phyloP scores from a whole-genome alignment of 2,329 filamentous ascomycete genomes.

The Cephalotrichum gorgonifer region DNA sequence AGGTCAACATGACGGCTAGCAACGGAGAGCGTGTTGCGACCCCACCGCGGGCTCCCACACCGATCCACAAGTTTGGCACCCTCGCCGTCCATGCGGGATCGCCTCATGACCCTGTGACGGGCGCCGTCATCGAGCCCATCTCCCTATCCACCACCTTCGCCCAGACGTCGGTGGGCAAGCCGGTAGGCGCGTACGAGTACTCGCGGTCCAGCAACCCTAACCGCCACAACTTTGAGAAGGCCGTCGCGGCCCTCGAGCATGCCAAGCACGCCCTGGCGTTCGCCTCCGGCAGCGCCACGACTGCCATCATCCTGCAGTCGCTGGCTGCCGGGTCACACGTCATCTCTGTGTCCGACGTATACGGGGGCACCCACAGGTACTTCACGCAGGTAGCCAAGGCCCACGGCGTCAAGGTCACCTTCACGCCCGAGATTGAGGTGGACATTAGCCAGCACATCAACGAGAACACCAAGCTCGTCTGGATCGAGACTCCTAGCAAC shows the following conservation, averaged over 20 bases:
- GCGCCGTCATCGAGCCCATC: slow-evolving; percentile 92
- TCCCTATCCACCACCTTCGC: slow-evolving; percentile 94
- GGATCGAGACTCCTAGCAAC: slow-evolving; percentile 95
- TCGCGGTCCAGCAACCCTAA: slow-evolving; percentile 91
- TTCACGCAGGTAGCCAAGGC: slow-evolving; percentile 96
- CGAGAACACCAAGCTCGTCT: slow-evolving; percentile 83
- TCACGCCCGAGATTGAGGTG: slow-evolving; percentile 83
- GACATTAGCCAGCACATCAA: slow-evolving; percentile 80
- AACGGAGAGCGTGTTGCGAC: slow-evolving; percentile 20
- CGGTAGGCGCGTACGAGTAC: slow-evolving; percentile 87
- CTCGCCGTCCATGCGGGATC: slow-evolving; percentile 90
- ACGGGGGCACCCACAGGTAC: slow-evolving; percentile 95
- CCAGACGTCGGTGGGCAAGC: slow-evolving; percentile 79
- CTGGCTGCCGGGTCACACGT: slow-evolving; percentile 87
- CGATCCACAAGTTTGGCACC: slow-evolving; percentile 77
- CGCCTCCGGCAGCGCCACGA: slow-evolving; percentile 87
- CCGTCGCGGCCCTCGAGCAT: slow-evolving; percentile 85
- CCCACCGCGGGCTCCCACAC: slow-evolving; percentile 36
- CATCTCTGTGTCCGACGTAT: slow-evolving; percentile 93
- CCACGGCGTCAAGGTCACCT: slow-evolving; percentile 89
- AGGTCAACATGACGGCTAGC: slow-evolving; percentile 16
- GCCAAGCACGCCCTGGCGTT: slow-evolving; percentile 90
- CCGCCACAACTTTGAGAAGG: slow-evolving; percentile 84
- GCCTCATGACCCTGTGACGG: slow-evolving; percentile 81
- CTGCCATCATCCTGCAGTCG: slow-evolving; percentile 85